phyloP scores from a whole-genome alignment of 2,329 filamentous ascomycete species.

The Apiospora saccharicola region DNA sequence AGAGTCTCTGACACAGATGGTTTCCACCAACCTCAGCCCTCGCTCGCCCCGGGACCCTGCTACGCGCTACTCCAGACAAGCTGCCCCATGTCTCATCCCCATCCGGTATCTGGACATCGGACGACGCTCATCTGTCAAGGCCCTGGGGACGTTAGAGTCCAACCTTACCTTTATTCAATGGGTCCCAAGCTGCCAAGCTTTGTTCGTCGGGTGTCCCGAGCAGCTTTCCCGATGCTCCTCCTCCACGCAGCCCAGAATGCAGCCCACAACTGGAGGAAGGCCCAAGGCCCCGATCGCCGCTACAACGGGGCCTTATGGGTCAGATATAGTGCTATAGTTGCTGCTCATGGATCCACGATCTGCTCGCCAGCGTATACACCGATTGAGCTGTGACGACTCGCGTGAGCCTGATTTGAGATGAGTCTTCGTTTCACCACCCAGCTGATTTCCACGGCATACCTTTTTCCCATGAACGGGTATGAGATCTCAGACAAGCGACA shows the following conservation, averaged over 20 bases:
- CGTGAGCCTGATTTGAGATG: constrained; percentile 19
- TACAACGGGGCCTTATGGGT: background rate
- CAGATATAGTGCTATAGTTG: background rate
- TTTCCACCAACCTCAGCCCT: constrained; percentile 21
- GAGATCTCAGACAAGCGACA: constrained; percentile 21
- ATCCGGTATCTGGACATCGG: constrained; percentile 1
- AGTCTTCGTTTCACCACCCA: constrained; percentile 9
- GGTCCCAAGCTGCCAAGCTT: background rate
- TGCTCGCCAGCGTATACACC: background rate
- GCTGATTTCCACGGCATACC: constrained; percentile 11
- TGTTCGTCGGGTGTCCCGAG: background rate
- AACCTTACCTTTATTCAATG: constrained; percentile 22
- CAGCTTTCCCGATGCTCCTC: background rate
- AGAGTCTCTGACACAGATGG: constrained; percentile 11
- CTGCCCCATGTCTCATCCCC: constrained; percentile 9
- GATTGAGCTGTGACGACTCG: background rate
- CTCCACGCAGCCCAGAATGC: background rate
- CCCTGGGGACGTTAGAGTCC: background rate
- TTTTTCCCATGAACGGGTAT: constrained; percentile 17
- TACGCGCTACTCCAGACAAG: constrained; percentile 17
- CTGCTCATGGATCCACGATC: background rate
- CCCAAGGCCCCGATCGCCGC: background rate
- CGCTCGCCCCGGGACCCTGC: background rate
- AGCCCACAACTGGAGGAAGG: background rate
- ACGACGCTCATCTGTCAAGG: constrained; percentile 10